Evolutionary conservation across 2,329 filamentous ascomycete genomes (phyloP), one percentile per base, ranked within the genome.

Genomic region (Golovinomyces cichoracearum): DNA sequence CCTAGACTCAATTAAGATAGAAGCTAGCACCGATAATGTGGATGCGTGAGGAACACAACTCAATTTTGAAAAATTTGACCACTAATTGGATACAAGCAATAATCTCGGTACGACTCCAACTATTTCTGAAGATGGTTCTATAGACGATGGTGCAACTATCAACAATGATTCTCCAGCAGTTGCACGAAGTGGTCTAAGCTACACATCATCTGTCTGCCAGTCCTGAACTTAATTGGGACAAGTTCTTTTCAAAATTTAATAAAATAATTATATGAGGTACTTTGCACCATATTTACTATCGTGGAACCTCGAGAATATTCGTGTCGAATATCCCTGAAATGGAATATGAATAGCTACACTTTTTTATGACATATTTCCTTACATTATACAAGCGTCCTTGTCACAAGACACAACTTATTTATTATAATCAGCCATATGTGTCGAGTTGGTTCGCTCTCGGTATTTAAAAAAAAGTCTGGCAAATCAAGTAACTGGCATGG

Each of bases 61-160:
- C 7, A 15, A 1, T 31, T 10, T 33, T 25, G 25, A n/a, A 25
- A 35, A 10, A 10, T 35, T 12, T 35, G 22, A 15, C 21, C 19
- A n/a, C 45, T 47, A 38, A 47, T 13, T 17, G 2, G 2, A 12
- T 29, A 45, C 10, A n/a, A 58, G 52, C 17, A 53, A 51, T 17
- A 12, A 42, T 45, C 21, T 50, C 10, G 47, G 48, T 7, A 50
- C 50, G 12, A 61, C 57, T 46, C 59, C 59, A 33, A 56, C 57
- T 21, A 51, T 60, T 27, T 62, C 60, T 13, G 60, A 62, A 23
- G 56, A 58, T 50, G 58, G 57, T 48, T 59, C 57, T 45, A 55
- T 40, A n/a, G 58, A 61, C 45, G 59, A 61, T 38, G 55, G 55
- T 47, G 54, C 54, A 22, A 58, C 58, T 29, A 51, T 61, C 26